Base-by-base conservation (phyloP, 495 filamentous ascomycete species). In the Daldinia bambusicola region DNA sequence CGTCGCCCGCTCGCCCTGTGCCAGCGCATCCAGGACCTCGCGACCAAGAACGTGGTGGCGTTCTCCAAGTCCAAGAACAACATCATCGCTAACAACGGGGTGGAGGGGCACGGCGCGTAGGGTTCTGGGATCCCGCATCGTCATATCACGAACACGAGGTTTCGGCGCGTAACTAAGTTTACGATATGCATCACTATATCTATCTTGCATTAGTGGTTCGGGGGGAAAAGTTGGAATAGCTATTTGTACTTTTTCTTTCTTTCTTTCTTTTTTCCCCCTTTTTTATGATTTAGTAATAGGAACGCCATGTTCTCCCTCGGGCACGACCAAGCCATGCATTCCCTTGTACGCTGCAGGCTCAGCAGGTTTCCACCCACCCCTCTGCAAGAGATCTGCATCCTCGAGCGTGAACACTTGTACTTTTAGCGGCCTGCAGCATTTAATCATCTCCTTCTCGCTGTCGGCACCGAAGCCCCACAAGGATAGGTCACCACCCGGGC, bases 401-500 rank as follows among this genome's bases (percentile, higher is more conserved):
- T 78, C 77, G 14, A 94, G 77, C 55, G 84, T 82, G 71, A 87
- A 94, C 2, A 94, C 87, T 61, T 92, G 87, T 10, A 94, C 88
- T 13, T 87, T 87, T 8, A 94, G 80, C 1, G 91, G 90, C n/a
- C 91, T 84, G 77, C 90, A 93, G 20, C 87, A 90, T 14, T 89
- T 88, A 22, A 88, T 82, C 92, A 94, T 94, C 34, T 84, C 84
- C 68, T 83, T 82, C 45, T 82, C 86, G 41, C 85, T 85, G 69
- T 89, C 88, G 66, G 85, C 88, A 30, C 88, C 90, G 85, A 91
- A 94, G 1, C 90, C 91, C 90, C 90, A 93, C 34, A 88, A 82
- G 2, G 88, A 91, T 36, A 94, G 80, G 75, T 95, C 92, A 6
- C 88, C 89, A 72, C 83, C 76, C n/a, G 83, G 83, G 61, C 83